A percentile compares a stretch with the other conserved stretches of the same genome.
Evolutionary conservation across 2,329 filamentous ascomycete genomes (phyloP).

Genomic region (Pezicula rhizophila): DNA sequence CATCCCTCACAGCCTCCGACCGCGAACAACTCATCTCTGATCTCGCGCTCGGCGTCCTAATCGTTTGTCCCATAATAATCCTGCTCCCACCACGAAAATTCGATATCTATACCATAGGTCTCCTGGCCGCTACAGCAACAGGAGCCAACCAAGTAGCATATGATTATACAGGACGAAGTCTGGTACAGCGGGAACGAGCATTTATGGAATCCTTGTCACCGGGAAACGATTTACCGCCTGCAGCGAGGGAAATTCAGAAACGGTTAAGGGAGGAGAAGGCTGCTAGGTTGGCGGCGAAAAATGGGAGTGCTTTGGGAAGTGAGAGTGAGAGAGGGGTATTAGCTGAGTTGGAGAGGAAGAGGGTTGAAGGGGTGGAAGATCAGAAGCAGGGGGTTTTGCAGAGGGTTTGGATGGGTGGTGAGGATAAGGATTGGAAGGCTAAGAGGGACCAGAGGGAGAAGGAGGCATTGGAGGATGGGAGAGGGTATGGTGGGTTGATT

Average conservation of each 20-base stretch:
- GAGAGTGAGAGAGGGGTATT: constrained; percentile 3
- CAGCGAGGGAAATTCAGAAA: constrained; percentile 18
- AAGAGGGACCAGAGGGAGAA: constrained; percentile 26
- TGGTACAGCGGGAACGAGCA: constrained; percentile 14
- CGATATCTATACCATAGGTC: constrained; percentile 51
- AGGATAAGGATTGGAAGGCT: constrained; percentile 33
- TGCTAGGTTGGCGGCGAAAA: constrained; percentile 2
- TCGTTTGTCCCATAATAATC: constrained; percentile 48
- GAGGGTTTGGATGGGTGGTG: constrained; percentile 53
- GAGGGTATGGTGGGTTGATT: constrained; percentile 35
- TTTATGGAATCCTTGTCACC: constrained; percentile 3
- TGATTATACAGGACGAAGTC: constrained; percentile 23
- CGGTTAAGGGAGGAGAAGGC: constrained; percentile 18
- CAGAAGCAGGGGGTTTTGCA: constrained; percentile 28
- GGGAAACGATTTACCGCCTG: constrained; percentile 7
- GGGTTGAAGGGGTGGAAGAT: constrained; percentile 6
- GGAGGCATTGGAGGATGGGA: constrained; percentile 28
- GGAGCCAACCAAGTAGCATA: constrained; percentile 23
- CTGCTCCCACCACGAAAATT: constrained; percentile 55
- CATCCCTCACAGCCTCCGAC: background rate
- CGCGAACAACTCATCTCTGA: constrained; percentile 14
- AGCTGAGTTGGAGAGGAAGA: constrained; percentile 7
- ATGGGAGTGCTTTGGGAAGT: background rate
- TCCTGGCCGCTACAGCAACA: constrained; percentile 34
- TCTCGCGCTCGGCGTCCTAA: constrained; percentile 36